A percentile compares a stretch with the other conserved stretches of the same genome.
phyloP scores from a whole-genome alignment of 139 green algal species.

The Chlamydomonas sp. region DNA sequence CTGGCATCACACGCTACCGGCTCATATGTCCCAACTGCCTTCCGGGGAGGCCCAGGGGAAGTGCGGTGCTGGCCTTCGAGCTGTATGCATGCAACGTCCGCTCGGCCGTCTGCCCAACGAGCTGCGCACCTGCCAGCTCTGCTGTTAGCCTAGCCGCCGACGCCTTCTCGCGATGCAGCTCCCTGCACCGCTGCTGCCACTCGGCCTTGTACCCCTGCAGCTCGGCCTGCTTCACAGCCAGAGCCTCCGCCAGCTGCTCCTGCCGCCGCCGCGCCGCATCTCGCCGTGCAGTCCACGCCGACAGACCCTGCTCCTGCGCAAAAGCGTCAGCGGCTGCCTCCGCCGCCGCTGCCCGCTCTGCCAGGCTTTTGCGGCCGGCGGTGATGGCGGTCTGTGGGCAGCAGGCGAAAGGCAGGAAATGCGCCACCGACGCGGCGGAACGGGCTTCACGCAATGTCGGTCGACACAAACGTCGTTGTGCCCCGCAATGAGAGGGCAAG shows the following conservation, averaged over 20 bases:
- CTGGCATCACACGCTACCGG: too few species aligned
- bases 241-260: neutral
- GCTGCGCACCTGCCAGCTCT: too few species aligned
- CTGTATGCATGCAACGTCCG: too few species aligned
- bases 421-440: too few species aligned
- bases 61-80: too few species aligned
- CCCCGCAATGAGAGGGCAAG: too few species aligned
- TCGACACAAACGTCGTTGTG: too few species aligned
- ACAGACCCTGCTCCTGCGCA: neutral
- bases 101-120: too few species aligned
- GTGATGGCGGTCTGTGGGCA: neutral
- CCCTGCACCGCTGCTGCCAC: neutral
- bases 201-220: neutral
- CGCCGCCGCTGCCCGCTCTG: neutral
- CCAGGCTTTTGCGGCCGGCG: neutral
- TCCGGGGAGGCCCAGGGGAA: too few species aligned
- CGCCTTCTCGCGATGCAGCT: neutral
- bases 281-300: neutral
- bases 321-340: conserved; percentile 6
- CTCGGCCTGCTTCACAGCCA: neutral
- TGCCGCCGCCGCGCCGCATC: neutral
- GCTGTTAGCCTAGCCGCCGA: neutral
- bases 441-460: too few species aligned
- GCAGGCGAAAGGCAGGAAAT: neutral
- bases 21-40: too few species aligned